A percentile compares a stretch with the other conserved stretches of the same genome.
Conservation (phyloP, 2,329 filamentous ascomycete species). For the Exophiala sideris region DNA sequence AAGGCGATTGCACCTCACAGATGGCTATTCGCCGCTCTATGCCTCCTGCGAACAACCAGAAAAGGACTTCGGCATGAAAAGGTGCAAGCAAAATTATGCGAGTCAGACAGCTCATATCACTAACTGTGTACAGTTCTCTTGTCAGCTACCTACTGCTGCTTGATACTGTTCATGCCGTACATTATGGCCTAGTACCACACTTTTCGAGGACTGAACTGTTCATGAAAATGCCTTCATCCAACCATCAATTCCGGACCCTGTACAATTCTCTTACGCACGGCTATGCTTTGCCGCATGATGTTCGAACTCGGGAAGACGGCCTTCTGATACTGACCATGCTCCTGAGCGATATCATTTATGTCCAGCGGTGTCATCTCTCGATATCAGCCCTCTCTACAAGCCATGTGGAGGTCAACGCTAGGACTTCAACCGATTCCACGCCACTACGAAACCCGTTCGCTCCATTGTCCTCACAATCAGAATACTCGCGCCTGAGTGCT, state of each 20-base stretch:
- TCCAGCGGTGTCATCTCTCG: constrained; percentile 1
- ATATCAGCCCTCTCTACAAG: not conserved
- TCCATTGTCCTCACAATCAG: constrained; percentile 2
- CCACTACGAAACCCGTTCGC: constrained; percentile 2
- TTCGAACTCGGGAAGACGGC: constrained; percentile 6
- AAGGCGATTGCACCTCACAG: constrained; percentile 11
- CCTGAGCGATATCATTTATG: constrained; percentile 10
- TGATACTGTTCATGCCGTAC: constrained; percentile 8
- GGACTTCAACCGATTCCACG: not conserved
- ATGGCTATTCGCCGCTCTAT: constrained; percentile 9
- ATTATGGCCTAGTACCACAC: constrained; percentile 1
- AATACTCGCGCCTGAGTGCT: constrained; percentile 4
- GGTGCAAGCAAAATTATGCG: not conserved
- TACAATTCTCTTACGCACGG: constrained; percentile 9
- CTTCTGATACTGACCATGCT: constrained; percentile 7
- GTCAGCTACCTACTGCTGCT: constrained; percentile 5
- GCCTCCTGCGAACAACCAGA: not conserved
- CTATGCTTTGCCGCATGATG: constrained; percentile 3
- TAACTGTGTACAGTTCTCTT: constrained; percentile 6
- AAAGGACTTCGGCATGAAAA: constrained; percentile 11
- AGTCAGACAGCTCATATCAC: too few relatives aligned
- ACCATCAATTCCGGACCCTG: constrained; percentile 7
- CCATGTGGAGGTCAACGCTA: not conserved
- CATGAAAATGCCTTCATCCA: constrained; percentile 11
- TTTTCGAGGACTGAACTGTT: constrained; percentile 6